Conservation (phyloP, 176 grass and related monocot genomes). For the Chrysopogon serrulatus region DNA sequence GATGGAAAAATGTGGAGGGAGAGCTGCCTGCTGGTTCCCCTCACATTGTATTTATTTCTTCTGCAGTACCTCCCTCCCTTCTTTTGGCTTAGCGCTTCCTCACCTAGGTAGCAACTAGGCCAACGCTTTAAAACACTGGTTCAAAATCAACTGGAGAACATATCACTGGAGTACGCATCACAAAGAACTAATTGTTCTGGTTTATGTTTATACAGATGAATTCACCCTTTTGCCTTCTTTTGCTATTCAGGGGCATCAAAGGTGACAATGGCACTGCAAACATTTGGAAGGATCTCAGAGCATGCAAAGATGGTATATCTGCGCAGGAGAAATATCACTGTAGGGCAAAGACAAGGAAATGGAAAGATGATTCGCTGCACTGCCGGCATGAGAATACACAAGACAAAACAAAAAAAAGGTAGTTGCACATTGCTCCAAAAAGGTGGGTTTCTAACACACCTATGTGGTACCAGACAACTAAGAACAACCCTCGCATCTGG, state of each 20-base stretch:
- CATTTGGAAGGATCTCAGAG: background rate
- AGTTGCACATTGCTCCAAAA: background rate
- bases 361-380: background rate
- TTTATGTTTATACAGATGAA: background rate
- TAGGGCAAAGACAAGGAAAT: background rate
- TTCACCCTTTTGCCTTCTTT: background rate
- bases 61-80: background rate
- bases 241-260: background rate
- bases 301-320: background rate
- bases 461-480: background rate
- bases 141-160: background rate
- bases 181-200: background rate
- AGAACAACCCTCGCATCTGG: background rate
- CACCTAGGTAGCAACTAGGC: background rate
- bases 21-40: background rate
- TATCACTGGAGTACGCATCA: background rate
- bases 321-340: background rate
- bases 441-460: background rate
- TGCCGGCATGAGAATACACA: background rate
- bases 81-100: background rate
- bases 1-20: background rate
- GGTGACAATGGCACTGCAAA: background rate
- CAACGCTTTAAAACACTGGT: background rate
- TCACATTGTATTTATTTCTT: background rate
- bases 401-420: background rate